Base-by-base conservation (phyloP, 306 rosid genomes). In the Medicago ruthenica region DNA sequence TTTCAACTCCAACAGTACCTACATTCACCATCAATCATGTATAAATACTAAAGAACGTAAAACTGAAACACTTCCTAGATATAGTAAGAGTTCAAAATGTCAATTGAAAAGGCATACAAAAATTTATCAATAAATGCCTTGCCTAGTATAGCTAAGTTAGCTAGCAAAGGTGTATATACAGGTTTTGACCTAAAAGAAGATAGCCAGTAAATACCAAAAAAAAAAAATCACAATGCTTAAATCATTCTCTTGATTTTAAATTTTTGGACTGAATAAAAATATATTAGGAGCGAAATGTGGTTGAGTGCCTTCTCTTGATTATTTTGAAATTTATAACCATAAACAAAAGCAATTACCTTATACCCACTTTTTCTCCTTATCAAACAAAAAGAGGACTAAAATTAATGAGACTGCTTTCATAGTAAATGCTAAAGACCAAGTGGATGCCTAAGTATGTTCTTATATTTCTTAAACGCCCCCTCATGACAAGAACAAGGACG, bases 1-100 rank as follows among this genome's bases (percentile, higher is more conserved):
- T 81, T 73, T 86, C 92, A 45, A 77, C 85, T 75, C 91, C 92
- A 69, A 82, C 84, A 67, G 89, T 88, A 54, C 98, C 98, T 94
- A 73, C 80, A 85, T 83, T 62, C 61, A 75, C 50, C 8, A 21
- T 44, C 69, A 80, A 83, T 58, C 42, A 80, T 64, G 78, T 74
- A 58, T 22, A 24, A 59, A 75, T 53, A 75, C 58, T 67, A 50
- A 70, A 53, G 62, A 67, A 22, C 50, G 55, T 62, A 78, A 55
- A 67, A 60, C 3, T 48, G 70, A 76, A 51, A 69, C 45, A 16
- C 67, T 44, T 51, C 3, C 60, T 22, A 55, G 44, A 66, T 66
- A 57, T n/a, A 74, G 48, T 24, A 27, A 74, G 47, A 45, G 69
- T 31, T 55, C 55, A 41, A 47, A 55, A 61, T 21, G 60, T 24